Conservation (phyloP, 352 stramenopile genomes). For the Saprolegnia diclina region DNA sequence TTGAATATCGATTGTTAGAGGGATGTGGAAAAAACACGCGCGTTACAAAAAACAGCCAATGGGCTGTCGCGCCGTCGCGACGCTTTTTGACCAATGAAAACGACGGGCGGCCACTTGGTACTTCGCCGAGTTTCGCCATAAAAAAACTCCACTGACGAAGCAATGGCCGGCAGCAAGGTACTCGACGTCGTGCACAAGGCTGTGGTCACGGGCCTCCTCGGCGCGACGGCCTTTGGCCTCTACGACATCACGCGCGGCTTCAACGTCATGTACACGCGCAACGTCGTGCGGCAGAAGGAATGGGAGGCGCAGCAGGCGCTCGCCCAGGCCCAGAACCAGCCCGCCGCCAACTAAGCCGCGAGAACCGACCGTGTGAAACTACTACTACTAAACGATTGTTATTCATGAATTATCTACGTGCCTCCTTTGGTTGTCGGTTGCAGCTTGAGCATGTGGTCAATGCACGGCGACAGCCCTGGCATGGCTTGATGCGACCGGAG, state of each 20-base stretch:
- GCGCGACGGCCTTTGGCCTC: constrained; percentile 56
- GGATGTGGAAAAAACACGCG: background rate
- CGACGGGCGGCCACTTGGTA: background rate
- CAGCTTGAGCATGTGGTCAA: background rate
- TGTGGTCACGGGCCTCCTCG: constrained; percentile 63
- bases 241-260: constrained; percentile 78
- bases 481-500: too few species aligned
- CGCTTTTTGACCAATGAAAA: background rate
- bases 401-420: background rate
- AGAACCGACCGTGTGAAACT: background rate
- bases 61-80: background rate
- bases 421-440: background rate
- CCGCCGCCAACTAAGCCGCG: background rate
- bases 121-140: background rate
- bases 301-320: constrained; percentile 21
- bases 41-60: background rate
- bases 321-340: background rate
- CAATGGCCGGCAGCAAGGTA: constrained; percentile 38
- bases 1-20: background rate
- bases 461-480: too few species aligned
- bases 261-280: constrained; percentile 70
- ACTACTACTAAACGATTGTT: background rate
- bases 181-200: constrained; percentile 79
- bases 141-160: background rate
- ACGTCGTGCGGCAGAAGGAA: constrained; percentile 45